A percentile compares a stretch with the other conserved stretches of the same genome.
Conservation (phyloP, 106 monocot genomes). For the Dioscorea zingiberensis region DNA sequence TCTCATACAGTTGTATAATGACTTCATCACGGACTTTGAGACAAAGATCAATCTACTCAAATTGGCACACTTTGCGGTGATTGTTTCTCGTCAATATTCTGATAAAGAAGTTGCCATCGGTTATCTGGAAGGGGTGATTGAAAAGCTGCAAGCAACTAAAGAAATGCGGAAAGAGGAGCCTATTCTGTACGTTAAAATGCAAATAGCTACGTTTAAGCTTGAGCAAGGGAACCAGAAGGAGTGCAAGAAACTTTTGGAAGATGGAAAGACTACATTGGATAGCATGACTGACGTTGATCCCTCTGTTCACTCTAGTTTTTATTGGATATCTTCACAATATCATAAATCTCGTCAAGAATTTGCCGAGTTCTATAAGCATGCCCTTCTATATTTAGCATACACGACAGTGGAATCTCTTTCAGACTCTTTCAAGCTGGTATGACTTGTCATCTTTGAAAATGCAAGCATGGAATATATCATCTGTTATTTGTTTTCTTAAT, state of each 20-base stretch:
- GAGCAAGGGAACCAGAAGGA: conserved; percentile 76
- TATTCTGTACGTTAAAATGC: conserved; percentile 89
- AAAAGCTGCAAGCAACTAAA: conserved; percentile 65
- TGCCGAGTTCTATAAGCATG: conserved; percentile 87
- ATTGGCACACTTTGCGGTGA: conserved; percentile 84
- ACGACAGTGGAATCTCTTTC: conserved; percentile 94
- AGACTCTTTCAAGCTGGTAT: conserved; percentile 89
- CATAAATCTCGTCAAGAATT: conserved; percentile 84
- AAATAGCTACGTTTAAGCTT: conserved; percentile 78
- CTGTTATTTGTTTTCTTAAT: too few species aligned
- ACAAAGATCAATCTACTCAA: conserved; percentile 98
- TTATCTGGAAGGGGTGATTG: conserved; percentile 85
- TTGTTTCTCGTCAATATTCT: conserved; percentile 86
- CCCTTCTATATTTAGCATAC: conserved; percentile 97
- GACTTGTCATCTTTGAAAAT: background rate
- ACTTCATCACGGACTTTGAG: conserved; percentile 98
- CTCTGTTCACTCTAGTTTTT: conserved; percentile 89
- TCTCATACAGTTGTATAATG: conserved; percentile 89
- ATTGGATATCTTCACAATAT: conserved; percentile 94
- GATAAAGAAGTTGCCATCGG: conserved; percentile 82
- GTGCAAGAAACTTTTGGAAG: conserved; percentile 85
- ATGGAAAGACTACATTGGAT: conserved; percentile 76
- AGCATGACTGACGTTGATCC: conserved; percentile 96
- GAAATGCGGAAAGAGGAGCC: conserved; percentile 74
- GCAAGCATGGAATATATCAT: too few species aligned